Evolutionary conservation across 331 rosid species (phyloP).

Genomic region (Acacia concinna): DNA sequence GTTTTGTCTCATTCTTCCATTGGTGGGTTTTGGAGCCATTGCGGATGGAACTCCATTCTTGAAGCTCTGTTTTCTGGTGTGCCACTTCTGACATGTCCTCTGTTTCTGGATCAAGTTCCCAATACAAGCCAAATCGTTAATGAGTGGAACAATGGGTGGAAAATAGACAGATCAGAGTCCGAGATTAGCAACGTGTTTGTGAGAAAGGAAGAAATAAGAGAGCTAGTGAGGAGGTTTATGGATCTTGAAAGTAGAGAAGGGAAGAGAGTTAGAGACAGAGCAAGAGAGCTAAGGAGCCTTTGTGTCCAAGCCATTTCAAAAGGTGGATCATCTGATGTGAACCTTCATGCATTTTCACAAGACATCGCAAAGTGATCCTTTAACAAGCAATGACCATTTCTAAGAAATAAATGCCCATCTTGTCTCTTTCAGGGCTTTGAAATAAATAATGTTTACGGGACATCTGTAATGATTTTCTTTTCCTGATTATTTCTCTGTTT

Average conservation of each 20-base stretch:
- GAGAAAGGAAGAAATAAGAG: constrained; percentile 34
- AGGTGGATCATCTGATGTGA: constrained; percentile 37
- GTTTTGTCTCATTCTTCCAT: constrained; percentile 41
- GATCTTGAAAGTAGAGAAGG: constrained; percentile 7
- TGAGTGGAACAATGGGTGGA: constrained; percentile 38
- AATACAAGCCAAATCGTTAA: constrained; percentile 29
- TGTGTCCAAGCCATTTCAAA: constrained; percentile 33
- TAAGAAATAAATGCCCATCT: neutral
- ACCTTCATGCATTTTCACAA: constrained; percentile 16
- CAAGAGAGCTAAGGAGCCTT: neutral
- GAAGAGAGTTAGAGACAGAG: constrained; percentile 23
- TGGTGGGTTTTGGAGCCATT: constrained; percentile 49
- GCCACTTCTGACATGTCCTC: constrained; percentile 34
- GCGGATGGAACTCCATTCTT: constrained; percentile 40
- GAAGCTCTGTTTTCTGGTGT: constrained; percentile 40
- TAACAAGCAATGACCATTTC: neutral
- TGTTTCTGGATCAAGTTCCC: constrained; percentile 34
- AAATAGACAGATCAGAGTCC: constrained; percentile 11
- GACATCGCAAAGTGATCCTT: neutral
- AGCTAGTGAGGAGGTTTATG: constrained; percentile 32
- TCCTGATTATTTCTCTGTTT: neutral
- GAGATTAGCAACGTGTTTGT: constrained; percentile 12
- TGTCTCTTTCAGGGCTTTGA: neutral
- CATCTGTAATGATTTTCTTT: neutral
- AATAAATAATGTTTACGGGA: neutral